Percentiles rank a stretch among this genome's conserved stretches.
These are phyloP conservation scores for Phyllosticta citrichinensis DNA, from an alignment of 2,329 filamentous ascomycete genomes.

Conservation along the genomic window DNA sequence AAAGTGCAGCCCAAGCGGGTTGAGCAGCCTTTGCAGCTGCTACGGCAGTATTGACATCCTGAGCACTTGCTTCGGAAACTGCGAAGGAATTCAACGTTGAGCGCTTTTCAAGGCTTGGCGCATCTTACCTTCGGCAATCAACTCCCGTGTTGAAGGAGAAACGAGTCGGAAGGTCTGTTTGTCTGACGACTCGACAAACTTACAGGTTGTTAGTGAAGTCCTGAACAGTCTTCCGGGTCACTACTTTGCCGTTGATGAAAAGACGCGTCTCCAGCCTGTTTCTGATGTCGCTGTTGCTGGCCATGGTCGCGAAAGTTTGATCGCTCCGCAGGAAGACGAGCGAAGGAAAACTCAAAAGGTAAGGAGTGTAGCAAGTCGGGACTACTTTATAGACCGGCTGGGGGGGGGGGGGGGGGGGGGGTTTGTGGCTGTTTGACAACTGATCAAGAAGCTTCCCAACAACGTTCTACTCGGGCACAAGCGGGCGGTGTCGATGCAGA, in stretches of 20 bases:
- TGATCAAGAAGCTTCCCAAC: neutral
- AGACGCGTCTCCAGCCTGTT: conserved; percentile 4
- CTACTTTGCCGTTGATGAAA: conserved; percentile 6
- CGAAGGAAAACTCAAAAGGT: neutral
- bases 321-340: neutral
- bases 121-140: conserved; percentile 19
- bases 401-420: too few relatives aligned
- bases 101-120: neutral
- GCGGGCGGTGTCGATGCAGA: neutral
- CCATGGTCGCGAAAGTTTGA: neutral
- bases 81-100: neutral
- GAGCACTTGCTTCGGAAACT: conserved; percentile 13
- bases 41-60: conserved; percentile 19
- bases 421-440: neutral
- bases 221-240: too few relatives aligned
- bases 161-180: conserved; percentile 19
- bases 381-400: neutral
- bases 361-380: neutral
- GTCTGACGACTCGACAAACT: conserved; percentile 21
- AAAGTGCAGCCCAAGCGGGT: conserved; percentile 24
- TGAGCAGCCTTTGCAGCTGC: conserved; percentile 19
- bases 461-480: neutral
- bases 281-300: neutral
- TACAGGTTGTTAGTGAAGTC: conserved; percentile 13
- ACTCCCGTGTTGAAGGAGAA: conserved; percentile 20